Percentiles rank a stretch among this genome's conserved stretches.
Conservation (phyloP, 2,329 filamentous ascomycete genomes). For the Alternaria sp. region DNA sequence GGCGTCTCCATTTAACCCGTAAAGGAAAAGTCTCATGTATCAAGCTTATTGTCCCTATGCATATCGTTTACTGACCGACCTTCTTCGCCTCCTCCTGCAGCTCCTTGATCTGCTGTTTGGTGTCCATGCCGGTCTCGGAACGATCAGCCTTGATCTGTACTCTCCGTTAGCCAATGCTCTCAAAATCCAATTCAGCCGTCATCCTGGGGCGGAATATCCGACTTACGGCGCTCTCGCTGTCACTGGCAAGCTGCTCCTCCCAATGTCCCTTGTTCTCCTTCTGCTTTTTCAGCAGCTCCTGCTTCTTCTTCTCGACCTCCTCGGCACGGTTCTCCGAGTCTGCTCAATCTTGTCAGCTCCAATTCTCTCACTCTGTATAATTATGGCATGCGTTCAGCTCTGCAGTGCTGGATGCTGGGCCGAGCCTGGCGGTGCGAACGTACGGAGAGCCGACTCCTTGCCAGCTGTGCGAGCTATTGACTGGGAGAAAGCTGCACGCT, state of each 20-base stretch:
- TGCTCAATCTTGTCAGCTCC: conserved; percentile 25
- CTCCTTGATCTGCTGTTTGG: conserved; percentile 55
- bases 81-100: conserved; percentile 58
- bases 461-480: conserved; percentile 51
- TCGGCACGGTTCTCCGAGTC: conserved; percentile 48
- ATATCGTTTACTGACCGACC: conserved; percentile 12
- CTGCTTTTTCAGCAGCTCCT: conserved; percentile 55
- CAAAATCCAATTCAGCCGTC: not conserved
- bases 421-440: conserved; percentile 23
- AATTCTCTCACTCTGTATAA: not conserved
- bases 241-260: conserved; percentile 56
- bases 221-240: conserved; percentile 54
- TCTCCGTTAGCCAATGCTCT: conserved; percentile 3
- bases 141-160: conserved; percentile 56
- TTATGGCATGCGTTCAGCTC: not conserved
- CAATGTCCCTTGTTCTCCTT: conserved; percentile 56
- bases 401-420: not conserved
- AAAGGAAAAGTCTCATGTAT: not conserved
- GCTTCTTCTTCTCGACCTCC: conserved; percentile 55
- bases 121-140: conserved; percentile 50
- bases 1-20: not conserved
- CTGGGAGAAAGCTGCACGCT: conserved; percentile 51
- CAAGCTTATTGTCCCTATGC: not conserved
- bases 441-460: conserved; percentile 58
- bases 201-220: not conserved